phyloP scores from a whole-genome alignment of 805 yeast genomes.

The Candida oleophila region DNA sequence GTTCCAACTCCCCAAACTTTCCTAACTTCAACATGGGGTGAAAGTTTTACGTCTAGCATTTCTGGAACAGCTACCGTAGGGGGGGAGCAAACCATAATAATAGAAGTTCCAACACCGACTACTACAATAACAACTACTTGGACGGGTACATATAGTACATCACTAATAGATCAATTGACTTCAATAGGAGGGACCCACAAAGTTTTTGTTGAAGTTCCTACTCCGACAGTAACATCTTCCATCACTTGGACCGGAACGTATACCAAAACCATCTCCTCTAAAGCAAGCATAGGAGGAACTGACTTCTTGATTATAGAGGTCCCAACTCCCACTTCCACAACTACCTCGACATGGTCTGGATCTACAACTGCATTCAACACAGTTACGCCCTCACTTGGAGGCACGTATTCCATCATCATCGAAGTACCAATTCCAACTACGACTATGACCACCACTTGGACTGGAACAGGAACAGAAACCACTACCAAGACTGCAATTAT shows the following conservation, averaged over 20 bases:
- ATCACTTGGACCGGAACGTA: slow-evolving; percentile 10
- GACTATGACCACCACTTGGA: slow-evolving; percentile 12
- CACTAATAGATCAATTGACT: too few species aligned
- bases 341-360: slow-evolving; percentile 14
- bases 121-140: background rate
- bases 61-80: background rate
- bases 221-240: slow-evolving; percentile 9
- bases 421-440: slow-evolving; percentile 15
- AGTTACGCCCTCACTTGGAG: slow-evolving; percentile 5
- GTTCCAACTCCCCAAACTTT: slow-evolving; percentile 14
- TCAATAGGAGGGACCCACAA: slow-evolving; percentile 8
- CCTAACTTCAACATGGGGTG: background rate
- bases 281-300: slow-evolving; percentile 11
- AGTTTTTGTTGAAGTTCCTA: slow-evolving; percentile 15
- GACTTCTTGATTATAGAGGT: slow-evolving; percentile 11
- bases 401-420: slow-evolving; percentile 11
- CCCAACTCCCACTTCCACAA: slow-evolving; percentile 16
- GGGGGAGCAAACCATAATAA: background rate
- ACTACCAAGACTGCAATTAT: background rate
- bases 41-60: background rate
- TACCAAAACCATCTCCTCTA: slow-evolving; percentile 1
- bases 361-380: slow-evolving; percentile 3
- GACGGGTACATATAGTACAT: background rate
- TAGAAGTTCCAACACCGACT: background rate
- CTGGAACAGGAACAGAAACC: background rate